Evolutionary conservation across 805 yeast genomes (phyloP).

Genomic region (Ogataea trehaloabstinens): DNA sequence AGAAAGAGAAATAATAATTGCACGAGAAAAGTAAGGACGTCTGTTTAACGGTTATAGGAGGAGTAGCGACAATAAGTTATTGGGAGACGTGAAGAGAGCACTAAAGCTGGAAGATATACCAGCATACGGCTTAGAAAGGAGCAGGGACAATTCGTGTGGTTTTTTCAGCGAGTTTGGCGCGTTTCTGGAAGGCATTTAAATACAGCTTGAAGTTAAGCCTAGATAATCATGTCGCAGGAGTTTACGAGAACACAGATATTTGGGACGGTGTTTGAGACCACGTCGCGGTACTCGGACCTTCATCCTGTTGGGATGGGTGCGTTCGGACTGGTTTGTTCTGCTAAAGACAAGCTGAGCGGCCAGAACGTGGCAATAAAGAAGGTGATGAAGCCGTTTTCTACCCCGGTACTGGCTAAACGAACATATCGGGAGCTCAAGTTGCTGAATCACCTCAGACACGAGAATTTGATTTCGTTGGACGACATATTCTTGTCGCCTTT

Average conservation of each 20-base stretch:
- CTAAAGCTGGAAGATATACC: no score
- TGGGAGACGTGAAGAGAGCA: no score
- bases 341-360: conserved; percentile 83
- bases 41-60: no score
- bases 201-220: no score
- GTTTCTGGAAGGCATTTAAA: no score
- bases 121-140: no score
- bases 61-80: no score
- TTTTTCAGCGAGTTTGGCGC: no score
- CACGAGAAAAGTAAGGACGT: no score
- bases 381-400: conserved; percentile 95
- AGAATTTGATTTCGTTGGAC: conserved; percentile 86
- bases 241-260: conserved; percentile 80
- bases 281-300: conserved; percentile 82
- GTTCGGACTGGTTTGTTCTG: conserved; percentile 96
- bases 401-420: conserved; percentile 92
- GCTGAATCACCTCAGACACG: conserved; percentile 90
- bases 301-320: conserved; percentile 99
- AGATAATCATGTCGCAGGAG: conserved; percentile 36
- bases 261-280: conserved; percentile 93
- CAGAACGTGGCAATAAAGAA: conserved; percentile 97
- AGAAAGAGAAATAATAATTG: no score
- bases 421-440: conserved; percentile 94
- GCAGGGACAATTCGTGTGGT: no score
- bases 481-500: conserved; percentile 93